Evolutionary conservation across 1,284 basidiomycete genomes (phyloP), one percentile per base, ranked within the genome.

Genomic region (Cystobasidium slooffiae): DNA sequence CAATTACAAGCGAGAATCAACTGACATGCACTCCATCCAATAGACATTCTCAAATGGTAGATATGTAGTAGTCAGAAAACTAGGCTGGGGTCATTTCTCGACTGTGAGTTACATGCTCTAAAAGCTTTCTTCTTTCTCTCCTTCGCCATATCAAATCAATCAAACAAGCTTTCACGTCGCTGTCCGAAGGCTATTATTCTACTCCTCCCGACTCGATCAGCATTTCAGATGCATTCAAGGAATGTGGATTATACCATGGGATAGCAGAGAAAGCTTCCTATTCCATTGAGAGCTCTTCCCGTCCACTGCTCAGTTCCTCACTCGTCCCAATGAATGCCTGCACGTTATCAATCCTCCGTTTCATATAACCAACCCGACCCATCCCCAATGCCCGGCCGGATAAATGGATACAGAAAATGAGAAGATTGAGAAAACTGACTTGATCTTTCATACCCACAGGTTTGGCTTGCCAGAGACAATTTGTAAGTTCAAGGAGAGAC

Each of bases 21-120:
- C 65, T 53, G 51, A 68, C 65, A 55, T 22, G 10, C 22, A 3
- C 49, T 43, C 46, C 39, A 9, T 5, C 8, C 41, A 39, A 31
- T 43, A 98, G 84, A 83, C 87, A 39, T 97, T 97, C 83, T 93
- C 91, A 72, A 89, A 93, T 77, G 91, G 88, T 9, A 85, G 96
- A 59, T 99, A 99, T 82, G 83, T 89, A 78, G 92, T 98, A 79
- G 94, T 97, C 73, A 86, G 96, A 77, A 99, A 99, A 84, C 89
- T 99, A 14, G 97, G 96, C 44, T 99, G 96, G 93, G 96, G 97
- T 55, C 97, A 99, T 83, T 99, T 99, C 84, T 84, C 83, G 18
- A 84, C 83, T 10, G 84, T 84, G 10, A 79, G 79, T 77, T 75
- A 20, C 39, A 1, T 31, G 31, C 31, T 1, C 1, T 5, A 31